phyloP scores from a whole-genome alignment of 768 basidiomycete species.

The Mycena floridula region DNA sequence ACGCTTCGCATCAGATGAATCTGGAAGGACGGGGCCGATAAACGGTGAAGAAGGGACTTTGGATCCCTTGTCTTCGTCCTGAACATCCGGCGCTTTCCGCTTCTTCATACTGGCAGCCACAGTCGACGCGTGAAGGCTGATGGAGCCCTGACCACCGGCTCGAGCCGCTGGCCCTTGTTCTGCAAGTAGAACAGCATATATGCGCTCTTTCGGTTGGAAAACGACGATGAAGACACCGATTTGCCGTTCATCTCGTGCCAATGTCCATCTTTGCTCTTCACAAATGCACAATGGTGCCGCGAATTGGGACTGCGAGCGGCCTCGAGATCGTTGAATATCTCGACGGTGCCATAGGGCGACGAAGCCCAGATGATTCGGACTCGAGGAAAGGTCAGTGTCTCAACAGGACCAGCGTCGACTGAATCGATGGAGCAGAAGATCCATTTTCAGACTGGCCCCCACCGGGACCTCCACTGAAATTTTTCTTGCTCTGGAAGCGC shows the following conservation, averaged over 20 bases:
- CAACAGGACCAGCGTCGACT: no score
- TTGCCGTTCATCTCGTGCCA: constrained; percentile 98
- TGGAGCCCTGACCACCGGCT: constrained; percentile 62
- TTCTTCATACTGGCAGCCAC: constrained; percentile 50
- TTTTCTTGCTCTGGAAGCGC: no score
- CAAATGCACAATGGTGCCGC: constrained; percentile 89
- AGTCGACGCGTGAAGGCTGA: constrained; percentile 16
- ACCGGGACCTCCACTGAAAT: no score
- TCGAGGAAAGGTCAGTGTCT: no score
- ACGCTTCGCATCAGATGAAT: constrained; percentile 20
- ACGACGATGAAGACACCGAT: constrained; percentile 38
- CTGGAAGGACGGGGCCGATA: constrained; percentile 59
- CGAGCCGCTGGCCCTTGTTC: constrained; percentile 68
- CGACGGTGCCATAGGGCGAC: no score
- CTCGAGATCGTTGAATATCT: no score
- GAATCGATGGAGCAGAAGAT: no score
- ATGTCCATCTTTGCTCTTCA: constrained; percentile 58
- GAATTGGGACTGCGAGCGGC: constrained; percentile 90
- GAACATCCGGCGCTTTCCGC: constrained; percentile 27
- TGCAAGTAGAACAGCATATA: constrained; percentile 92
- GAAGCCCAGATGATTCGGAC: no score
- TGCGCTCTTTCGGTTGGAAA: constrained; percentile 60
- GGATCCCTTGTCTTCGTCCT: constrained; percentile 45
- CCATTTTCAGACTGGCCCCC: no score
- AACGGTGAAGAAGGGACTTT: constrained; percentile 46